phyloP scores from a whole-genome alignment of 768 basidiomycete species.

The Naganishia randhawae region DNA sequence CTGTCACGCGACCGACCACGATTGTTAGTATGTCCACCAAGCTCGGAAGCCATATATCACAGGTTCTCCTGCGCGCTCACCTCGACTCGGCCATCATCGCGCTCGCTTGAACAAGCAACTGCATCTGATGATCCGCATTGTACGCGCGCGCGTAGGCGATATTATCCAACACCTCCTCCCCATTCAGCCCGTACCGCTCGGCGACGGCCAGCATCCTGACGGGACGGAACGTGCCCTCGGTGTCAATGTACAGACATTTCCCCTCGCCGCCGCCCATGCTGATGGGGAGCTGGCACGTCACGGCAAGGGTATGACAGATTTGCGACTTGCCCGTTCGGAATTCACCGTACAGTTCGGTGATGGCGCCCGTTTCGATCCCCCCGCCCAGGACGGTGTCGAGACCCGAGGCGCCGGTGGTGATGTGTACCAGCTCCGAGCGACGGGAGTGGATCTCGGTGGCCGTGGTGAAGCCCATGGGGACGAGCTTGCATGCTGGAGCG shows the following conservation, averaged over 20 bases:
- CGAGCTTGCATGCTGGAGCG: slow-evolving; percentile 78
- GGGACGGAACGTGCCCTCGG: slow-evolving; percentile 97
- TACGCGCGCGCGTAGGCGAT: slow-evolving; percentile 97
- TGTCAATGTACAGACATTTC: slow-evolving; percentile 98
- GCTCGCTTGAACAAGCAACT: slow-evolving; percentile 82
- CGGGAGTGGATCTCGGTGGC: slow-evolving; percentile 96
- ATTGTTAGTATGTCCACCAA: too few species aligned
- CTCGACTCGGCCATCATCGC: slow-evolving; percentile 99
- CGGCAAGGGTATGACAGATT: slow-evolving; percentile 94
- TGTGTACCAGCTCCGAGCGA: slow-evolving; percentile 88
- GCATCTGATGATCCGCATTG: slow-evolving; percentile 94
- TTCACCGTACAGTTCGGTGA: slow-evolving; percentile 97
- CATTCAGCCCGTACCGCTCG: slow-evolving; percentile 91
- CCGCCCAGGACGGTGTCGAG: slow-evolving; percentile 93
- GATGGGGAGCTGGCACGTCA: slow-evolving; percentile 86
- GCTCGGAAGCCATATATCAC: background rate
- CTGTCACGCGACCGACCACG: slow-evolving; percentile 54
- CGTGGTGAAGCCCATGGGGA: slow-evolving; percentile 95
- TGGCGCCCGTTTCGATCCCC: slow-evolving; percentile 95
- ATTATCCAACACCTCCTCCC: slow-evolving; percentile 96
- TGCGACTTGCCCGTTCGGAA: slow-evolving; percentile 98
- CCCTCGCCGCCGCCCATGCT: slow-evolving; percentile 99
- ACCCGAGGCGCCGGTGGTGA: slow-evolving; percentile 94
- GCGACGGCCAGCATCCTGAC: slow-evolving; percentile 90
- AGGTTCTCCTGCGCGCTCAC: slow-evolving; percentile 55